Base-by-base conservation (phyloP, 2,329 filamentous ascomycete species). In the Trichoderma cornu-damae region DNA sequence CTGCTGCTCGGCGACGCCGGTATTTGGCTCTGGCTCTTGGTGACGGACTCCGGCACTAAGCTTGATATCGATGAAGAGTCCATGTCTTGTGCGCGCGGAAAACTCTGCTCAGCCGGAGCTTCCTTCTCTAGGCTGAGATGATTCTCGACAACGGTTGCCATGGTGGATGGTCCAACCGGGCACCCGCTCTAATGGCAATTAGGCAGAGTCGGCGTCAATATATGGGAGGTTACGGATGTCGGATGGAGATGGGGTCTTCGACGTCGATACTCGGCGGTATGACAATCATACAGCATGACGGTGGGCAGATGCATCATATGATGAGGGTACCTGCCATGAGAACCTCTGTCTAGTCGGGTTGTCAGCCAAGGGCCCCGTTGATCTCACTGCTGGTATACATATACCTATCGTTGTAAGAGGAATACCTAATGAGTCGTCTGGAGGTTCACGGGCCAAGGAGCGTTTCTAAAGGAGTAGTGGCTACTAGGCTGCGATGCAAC, bases 1-100 rank as follows among this genome's bases (percentile, higher is more conserved):
- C 64, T 38, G 53, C 63, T 65, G 38, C 65, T 62, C 51, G 60
- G 59, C 16, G 68, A 65, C 54, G 67, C 64, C 53, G 68, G 63
- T 44, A 68, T 69, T 61, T 68, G 52, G 22, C 24, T 65, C 24
- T 64, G 65, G 60, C 61, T 68, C 62, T 68, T 66, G 64, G 61
- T 53, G 28, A 59, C 59, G 42, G 63, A 60, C 22, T 66, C 57
- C 26, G 67, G 37, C 38, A 62, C 52, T 18, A 63, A 61, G 20
- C 64, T 59, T 54, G 66, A 66, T 53, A 67, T 58, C 34, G 66
- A 60, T 38, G 63, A 59, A 54, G 69, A 69, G 61, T 65, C 63
- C 47, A 65, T 55, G 34, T 61, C 47, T 28, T 55, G 43, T 35
- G 63, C 61, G 50, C 62, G 61, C 50, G 61, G 60, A 42, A 64